Conservation (phyloP, 2,329 filamentous ascomycete genomes). For the Chaetomiaceae sp. region DNA sequence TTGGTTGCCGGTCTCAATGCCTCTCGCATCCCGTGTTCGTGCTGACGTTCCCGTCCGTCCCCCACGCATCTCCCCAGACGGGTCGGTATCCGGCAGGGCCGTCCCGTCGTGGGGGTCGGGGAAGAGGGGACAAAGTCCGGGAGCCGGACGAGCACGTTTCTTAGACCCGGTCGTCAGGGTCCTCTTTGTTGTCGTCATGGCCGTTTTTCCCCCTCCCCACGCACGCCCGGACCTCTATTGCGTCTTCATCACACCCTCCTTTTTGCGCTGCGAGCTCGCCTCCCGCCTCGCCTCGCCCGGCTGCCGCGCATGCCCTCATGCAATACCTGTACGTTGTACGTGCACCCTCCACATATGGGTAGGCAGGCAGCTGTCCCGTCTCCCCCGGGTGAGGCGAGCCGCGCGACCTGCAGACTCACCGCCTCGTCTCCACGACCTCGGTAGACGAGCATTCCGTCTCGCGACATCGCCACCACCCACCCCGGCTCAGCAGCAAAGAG, state of each 20-base stretch:
- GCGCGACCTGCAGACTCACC: slow-evolving; percentile 10
- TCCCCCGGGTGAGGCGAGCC: slow-evolving; percentile 6
- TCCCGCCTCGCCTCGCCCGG: too few species aligned
- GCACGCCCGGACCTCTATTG: background rate
- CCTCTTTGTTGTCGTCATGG: background rate
- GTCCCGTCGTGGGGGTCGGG: slow-evolving; percentile 18
- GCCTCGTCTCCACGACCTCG: slow-evolving; percentile 12
- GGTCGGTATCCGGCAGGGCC: slow-evolving; percentile 19
- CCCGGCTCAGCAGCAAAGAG: background rate
- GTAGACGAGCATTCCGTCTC: slow-evolving; percentile 5
- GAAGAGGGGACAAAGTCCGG: background rate
- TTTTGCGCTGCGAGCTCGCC: slow-evolving; percentile 4
- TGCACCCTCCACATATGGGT: too few species aligned
- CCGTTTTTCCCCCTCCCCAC: background rate
- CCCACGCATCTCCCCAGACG: slow-evolving; percentile 14
- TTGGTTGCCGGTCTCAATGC: too few species aligned
- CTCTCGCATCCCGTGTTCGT: too few species aligned
- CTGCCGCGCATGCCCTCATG: background rate
- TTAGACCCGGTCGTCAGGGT: background rate
- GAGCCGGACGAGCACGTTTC: background rate
- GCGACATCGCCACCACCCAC: background rate
- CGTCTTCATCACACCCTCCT: too few species aligned
- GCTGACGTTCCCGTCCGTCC: slow-evolving; percentile 7
- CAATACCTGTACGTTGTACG: too few species aligned
- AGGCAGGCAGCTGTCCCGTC: too few species aligned